A percentile compares a stretch with the other conserved stretches of the same genome.
Evolutionary conservation across 148 eudicot genomes (phyloP).

Genomic region (Salicornia ramosissima): DNA sequence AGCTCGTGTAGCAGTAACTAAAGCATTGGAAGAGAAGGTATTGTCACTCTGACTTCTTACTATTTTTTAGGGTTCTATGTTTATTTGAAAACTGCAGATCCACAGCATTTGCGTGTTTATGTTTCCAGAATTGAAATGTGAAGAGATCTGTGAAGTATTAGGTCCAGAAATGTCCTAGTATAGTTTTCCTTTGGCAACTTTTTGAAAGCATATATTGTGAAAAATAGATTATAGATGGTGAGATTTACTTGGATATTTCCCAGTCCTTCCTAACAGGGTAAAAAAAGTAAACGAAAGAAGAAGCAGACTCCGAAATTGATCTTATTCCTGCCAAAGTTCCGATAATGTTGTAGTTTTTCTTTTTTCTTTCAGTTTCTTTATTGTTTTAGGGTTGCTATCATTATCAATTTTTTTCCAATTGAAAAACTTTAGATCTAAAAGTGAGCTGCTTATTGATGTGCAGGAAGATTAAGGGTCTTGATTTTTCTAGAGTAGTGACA

Average conservation of each 20-base stretch:
- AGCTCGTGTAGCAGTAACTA: conserved; percentile 68
- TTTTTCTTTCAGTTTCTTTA: too few species aligned
- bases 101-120: background rate
- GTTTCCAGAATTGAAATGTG: background rate
- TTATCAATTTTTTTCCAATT: too few species aligned
- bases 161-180: too few species aligned
- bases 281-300: too few species aligned
- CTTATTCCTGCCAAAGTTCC: background rate
- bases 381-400: too few species aligned
- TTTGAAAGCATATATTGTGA: too few species aligned
- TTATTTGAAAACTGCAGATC: background rate
- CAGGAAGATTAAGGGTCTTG: background rate
- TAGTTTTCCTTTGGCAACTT: too few species aligned
- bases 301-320: too few species aligned
- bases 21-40: conserved; percentile 73
- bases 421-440: background rate
- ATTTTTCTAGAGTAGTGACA: background rate
- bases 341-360: background rate
- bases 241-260: background rate
- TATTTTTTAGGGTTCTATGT: background rate
- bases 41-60: background rate
- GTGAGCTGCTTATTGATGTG: background rate
- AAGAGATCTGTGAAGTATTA: too few species aligned
- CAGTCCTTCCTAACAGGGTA: background rate
- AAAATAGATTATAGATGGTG: background rate